Evolutionary conservation across 257 asterid genomes (phyloP).

Genomic region (Forsythia suspensa): DNA sequence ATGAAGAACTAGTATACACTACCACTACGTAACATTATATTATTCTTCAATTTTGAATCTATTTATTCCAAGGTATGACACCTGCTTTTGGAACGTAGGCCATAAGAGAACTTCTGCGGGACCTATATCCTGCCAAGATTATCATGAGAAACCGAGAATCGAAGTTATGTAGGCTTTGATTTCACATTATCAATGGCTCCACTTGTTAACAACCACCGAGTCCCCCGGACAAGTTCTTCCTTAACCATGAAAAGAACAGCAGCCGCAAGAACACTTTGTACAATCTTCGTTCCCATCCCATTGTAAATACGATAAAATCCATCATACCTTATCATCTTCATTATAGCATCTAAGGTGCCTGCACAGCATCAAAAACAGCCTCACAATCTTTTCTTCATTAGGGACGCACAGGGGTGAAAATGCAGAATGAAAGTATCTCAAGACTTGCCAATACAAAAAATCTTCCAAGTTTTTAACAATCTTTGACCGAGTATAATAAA

Average conservation of each 20-base stretch:
- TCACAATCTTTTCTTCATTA: background rate
- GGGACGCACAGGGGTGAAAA: background rate
- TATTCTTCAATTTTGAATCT: slow-evolving; percentile 17
- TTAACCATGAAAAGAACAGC: slow-evolving; percentile 96
- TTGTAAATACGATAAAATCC: slow-evolving; percentile 82
- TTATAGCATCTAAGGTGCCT: slow-evolving; percentile 87
- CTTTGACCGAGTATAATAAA: background rate
- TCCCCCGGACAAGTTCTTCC: slow-evolving; percentile 88
- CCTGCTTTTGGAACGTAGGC: background rate
- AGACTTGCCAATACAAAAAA: background rate
- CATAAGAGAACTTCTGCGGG: background rate
- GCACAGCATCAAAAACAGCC: slow-evolving; percentile 19
- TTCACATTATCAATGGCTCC: slow-evolving; percentile 28
- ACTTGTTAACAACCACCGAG: slow-evolving; percentile 73
- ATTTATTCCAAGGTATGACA: slow-evolving; percentile 1
- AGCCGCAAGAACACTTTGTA: slow-evolving; percentile 94
- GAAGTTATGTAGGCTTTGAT: slow-evolving; percentile 28
- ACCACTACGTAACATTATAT: background rate
- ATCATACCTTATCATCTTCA: slow-evolving; percentile 84
- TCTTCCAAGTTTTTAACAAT: background rate
- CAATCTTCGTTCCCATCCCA: slow-evolving; percentile 93
- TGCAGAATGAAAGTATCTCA: background rate
- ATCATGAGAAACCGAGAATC: background rate
- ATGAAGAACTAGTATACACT: slow-evolving; percentile 25
- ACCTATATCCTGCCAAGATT: background rate